A percentile compares a stretch with the other conserved stretches of the same genome.
Evolutionary conservation across 441 rosid species (phyloP).

Genomic region (Eruca vesicaria): DNA sequence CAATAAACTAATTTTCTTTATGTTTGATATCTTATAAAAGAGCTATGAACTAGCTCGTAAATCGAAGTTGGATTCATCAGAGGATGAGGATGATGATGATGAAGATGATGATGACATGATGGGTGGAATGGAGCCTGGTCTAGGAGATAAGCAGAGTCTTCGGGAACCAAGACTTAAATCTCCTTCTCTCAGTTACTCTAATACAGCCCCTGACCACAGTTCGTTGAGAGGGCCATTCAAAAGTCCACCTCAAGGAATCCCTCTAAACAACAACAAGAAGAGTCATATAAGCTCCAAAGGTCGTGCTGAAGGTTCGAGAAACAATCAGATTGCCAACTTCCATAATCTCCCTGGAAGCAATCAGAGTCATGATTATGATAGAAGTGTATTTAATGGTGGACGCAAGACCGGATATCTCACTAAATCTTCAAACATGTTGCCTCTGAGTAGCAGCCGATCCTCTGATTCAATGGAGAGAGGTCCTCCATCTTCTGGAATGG

Average conservation of each 20-base stretch:
- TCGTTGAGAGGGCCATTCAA: slow-evolving; percentile 41
- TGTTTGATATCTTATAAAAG: slow-evolving; percentile 46
- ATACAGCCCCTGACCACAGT: slow-evolving; percentile 38
- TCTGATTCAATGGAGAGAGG: slow-evolving; percentile 45
- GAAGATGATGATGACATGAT: slow-evolving; percentile 29
- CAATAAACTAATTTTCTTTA: background rate
- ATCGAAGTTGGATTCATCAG: slow-evolving; percentile 26
- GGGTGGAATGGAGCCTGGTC: slow-evolving; percentile 44
- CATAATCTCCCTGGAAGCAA: slow-evolving; percentile 36
- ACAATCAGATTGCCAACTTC: slow-evolving; percentile 39
- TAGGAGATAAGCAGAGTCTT: slow-evolving; percentile 40
- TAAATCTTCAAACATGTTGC: slow-evolving; percentile 43
- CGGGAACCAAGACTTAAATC: slow-evolving; percentile 44
- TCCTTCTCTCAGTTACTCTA: slow-evolving; percentile 36
- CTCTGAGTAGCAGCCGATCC: slow-evolving; percentile 39
- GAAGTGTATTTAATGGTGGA: slow-evolving; percentile 33
- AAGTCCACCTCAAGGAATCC: slow-evolving; percentile 44
- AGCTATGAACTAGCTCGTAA: slow-evolving; percentile 40
- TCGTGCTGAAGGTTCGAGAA: slow-evolving; percentile 45
- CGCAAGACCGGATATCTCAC: slow-evolving; percentile 40
- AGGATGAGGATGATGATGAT: slow-evolving; percentile 26
- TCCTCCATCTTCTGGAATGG: slow-evolving; percentile 39
- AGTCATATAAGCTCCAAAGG: slow-evolving; percentile 44
- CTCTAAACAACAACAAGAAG: slow-evolving; percentile 39
- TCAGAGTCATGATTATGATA: slow-evolving; percentile 37